A percentile compares a stretch with the other conserved stretches of the same genome.
Evolutionary conservation across 805 yeast species (phyloP).

Genomic region (Candida caryicola): DNA sequence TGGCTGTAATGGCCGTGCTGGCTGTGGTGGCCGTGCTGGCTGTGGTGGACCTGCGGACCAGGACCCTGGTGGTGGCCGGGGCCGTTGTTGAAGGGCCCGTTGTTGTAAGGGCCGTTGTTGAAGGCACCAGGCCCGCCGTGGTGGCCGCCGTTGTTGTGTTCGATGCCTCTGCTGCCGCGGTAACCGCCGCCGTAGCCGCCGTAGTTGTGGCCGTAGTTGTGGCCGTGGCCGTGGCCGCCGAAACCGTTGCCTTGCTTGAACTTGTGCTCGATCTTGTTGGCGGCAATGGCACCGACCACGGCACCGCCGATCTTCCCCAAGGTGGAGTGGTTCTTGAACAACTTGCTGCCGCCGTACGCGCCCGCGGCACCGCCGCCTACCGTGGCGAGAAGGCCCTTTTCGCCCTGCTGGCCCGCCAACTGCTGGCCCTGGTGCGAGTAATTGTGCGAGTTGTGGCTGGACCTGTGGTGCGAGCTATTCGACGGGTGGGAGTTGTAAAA

Average conservation of each 20-base stretch:
- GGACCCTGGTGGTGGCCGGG: no score
- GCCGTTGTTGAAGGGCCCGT: constrained; percentile 2
- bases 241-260: no score
- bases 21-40: no score
- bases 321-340: constrained; percentile 23
- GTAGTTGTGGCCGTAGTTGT: constrained; percentile 6
- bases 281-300: constrained; percentile 26
- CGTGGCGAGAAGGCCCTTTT: constrained; percentile 25
- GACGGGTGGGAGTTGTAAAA: constrained; percentile 26
- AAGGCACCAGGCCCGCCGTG: constrained; percentile 10
- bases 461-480: constrained; percentile 19
- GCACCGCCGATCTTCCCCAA: constrained; percentile 29
- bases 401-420: constrained; percentile 17
- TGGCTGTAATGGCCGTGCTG: no score
- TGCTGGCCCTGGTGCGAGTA: constrained; percentile 15
- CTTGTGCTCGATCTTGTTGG: constrained; percentile 25
- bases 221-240: constrained; percentile 15
- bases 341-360: constrained; percentile 26
- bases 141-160: constrained; percentile 2
- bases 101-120: constrained; percentile 7
- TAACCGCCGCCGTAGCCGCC: constrained; percentile 2
- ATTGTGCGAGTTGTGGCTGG: constrained; percentile 5
- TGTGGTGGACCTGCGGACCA: neutral
- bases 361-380: constrained; percentile 32
- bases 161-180: constrained; percentile 6